These are phyloP conservation scores for Brettanomyces anomalus DNA, from an alignment of 805 yeast genomes.

Conservation along the genomic window DNA sequence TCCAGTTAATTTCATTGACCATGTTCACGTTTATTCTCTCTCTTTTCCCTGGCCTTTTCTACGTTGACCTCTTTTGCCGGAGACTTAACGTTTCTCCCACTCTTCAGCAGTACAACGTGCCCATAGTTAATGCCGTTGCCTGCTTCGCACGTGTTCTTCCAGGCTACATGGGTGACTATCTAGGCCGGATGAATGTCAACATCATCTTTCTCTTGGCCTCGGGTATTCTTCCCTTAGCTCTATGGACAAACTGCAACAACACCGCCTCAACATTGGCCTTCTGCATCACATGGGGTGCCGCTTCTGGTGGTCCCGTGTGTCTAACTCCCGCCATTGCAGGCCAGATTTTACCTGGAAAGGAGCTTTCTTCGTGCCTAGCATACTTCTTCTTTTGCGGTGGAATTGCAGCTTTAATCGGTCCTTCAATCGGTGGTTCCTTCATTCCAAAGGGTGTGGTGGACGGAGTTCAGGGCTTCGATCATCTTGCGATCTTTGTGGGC, in stretches of 20 bases:
- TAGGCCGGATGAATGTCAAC: slow-evolving; percentile 32
- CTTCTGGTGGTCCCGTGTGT: slow-evolving; percentile 28
- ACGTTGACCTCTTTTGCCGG: slow-evolving; percentile 44
- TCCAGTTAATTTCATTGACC: slow-evolving; percentile 29
- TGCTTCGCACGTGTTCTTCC: slow-evolving; percentile 41
- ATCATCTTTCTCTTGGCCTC: slow-evolving; percentile 26
- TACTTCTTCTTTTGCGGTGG: slow-evolving; percentile 21
- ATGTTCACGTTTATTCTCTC: slow-evolving; percentile 26
- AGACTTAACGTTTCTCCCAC: slow-evolving; percentile 41
- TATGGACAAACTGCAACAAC: slow-evolving; percentile 43
- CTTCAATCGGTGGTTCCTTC: slow-evolving; percentile 27
- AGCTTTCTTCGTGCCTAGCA: slow-evolving; percentile 23
- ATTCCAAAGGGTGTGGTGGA: slow-evolving; percentile 17
- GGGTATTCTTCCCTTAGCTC: slow-evolving; percentile 29
- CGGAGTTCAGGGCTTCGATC: slow-evolving; percentile 19
- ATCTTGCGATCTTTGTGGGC: slow-evolving; percentile 25
- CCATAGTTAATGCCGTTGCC: slow-evolving; percentile 31
- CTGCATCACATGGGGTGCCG: slow-evolving; percentile 26
- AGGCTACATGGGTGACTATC: slow-evolving; percentile 38
- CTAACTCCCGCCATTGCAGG: slow-evolving; percentile 26
- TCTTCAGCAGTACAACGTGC: slow-evolving; percentile 42
- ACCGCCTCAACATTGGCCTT: slow-evolving; percentile 28
- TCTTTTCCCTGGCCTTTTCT: slow-evolving; percentile 43
- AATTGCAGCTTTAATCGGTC: slow-evolving; percentile 26
- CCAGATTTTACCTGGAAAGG: slow-evolving; percentile 26